Evolutionary conservation across 2,329 filamentous ascomycete species (phyloP).

Genomic region (Camptophora hylomeconis): DNA sequence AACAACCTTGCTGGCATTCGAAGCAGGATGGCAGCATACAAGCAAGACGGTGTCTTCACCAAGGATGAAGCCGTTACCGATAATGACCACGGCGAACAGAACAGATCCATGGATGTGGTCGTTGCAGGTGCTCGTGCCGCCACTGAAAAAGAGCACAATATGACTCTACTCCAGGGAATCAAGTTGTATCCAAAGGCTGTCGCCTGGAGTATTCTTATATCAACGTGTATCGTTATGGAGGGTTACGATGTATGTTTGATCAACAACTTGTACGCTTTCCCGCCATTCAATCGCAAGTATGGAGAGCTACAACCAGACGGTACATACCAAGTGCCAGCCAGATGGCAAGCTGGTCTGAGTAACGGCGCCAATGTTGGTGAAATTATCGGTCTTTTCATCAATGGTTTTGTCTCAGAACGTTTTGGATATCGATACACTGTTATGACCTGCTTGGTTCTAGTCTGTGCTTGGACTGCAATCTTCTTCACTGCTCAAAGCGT

Average conservation of each 20-base stretch:
- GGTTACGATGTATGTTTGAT: constrained; percentile 50
- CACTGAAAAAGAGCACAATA: constrained; percentile 41
- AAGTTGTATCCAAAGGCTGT: constrained; percentile 78
- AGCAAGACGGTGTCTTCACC: constrained; percentile 24
- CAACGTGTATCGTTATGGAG: constrained; percentile 85
- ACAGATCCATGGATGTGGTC: not conserved
- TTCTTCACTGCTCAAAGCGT: constrained; percentile 36
- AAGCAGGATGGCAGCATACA: not conserved
- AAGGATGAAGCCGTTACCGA: constrained; percentile 26
- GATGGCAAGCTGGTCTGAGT: constrained; percentile 22
- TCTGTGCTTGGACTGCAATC: constrained; percentile 36
- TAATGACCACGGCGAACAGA: not conserved
- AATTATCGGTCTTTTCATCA: constrained; percentile 20
- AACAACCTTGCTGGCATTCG: not conserved
- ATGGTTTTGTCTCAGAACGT: constrained; percentile 18
- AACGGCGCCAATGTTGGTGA: constrained; percentile 19
- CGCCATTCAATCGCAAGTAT: constrained; percentile 21
- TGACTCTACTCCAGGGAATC: constrained; percentile 65
- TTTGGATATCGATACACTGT: constrained; percentile 34
- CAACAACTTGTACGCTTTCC: constrained; percentile 15
- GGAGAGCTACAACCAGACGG: constrained; percentile 15
- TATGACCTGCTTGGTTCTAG: constrained; percentile 28
- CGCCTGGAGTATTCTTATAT: constrained; percentile 70
- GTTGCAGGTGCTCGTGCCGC: constrained; percentile 14
- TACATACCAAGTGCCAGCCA: constrained; percentile 18